Percentiles rank a stretch among this genome's conserved stretches.
Evolutionary conservation across 164 flowering plant genomes (phyloP).

Genomic region (Saururus chinensis): DNA sequence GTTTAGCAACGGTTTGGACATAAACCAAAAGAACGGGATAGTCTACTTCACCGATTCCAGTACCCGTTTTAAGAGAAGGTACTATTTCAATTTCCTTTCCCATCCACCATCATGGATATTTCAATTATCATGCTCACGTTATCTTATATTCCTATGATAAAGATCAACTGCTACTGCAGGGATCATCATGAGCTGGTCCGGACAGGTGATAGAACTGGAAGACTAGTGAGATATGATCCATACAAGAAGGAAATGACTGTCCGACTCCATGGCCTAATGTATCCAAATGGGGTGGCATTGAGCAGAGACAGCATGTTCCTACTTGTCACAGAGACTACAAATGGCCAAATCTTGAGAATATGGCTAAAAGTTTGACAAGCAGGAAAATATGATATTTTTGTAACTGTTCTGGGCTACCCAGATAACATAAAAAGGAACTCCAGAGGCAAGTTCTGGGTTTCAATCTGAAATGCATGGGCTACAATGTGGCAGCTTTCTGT

Average conservation of each 20-base stretch:
- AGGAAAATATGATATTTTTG: not conserved
- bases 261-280: not conserved
- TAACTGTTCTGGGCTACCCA: not conserved
- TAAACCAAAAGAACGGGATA: not conserved
- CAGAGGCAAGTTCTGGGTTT: not conserved
- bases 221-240: not conserved
- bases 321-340: not conserved
- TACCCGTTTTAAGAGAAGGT: not conserved
- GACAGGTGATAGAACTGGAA: not conserved
- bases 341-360: not conserved
- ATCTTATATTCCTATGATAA: not conserved
- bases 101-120: not conserved
- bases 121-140: not conserved
- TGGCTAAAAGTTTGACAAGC: not conserved
- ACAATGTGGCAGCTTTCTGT: too few species aligned
- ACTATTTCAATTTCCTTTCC: not conserved
- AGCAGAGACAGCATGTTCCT: not conserved
- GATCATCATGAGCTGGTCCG: not conserved
- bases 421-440: slow-evolving; percentile 1
- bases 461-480: too few species aligned
- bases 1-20: not conserved
- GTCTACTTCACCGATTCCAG: not conserved
- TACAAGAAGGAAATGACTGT: not conserved
- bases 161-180: not conserved
- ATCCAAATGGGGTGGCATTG: not conserved